phyloP scores from a whole-genome alignment of 2,329 filamentous ascomycete species.

The Cercospora zeae-maydis region DNA sequence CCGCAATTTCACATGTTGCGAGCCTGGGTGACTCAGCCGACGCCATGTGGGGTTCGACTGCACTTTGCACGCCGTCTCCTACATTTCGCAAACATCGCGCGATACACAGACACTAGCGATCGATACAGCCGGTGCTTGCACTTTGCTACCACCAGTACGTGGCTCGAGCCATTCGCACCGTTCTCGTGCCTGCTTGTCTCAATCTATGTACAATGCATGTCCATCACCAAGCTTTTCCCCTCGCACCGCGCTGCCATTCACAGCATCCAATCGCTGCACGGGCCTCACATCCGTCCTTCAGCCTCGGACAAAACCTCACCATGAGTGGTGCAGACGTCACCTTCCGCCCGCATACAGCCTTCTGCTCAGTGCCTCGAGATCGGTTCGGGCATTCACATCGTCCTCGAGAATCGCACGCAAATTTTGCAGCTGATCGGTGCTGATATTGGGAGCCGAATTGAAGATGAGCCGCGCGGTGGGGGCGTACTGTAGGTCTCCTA shows the following conservation, averaged over 20 bases:
- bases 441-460: constrained; percentile 29
- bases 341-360: constrained; percentile 20
- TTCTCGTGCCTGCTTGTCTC: background rate
- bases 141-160: background rate
- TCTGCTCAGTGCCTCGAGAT: constrained; percentile 42
- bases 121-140: background rate
- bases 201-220: background rate
- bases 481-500: constrained; percentile 43
- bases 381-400: constrained; percentile 62
- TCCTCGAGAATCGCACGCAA: constrained; percentile 65
- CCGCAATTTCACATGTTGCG: background rate
- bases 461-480: constrained; percentile 44
- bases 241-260: background rate
- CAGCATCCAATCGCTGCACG: background rate
- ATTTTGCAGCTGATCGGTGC: constrained; percentile 64
- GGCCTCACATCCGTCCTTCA: background rate
- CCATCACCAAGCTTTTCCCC: background rate
- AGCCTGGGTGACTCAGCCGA: background rate
- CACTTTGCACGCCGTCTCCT: too few relatives aligned
- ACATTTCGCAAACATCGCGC: background rate
- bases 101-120: background rate
- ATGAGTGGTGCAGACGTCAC: background rate
- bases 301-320: background rate
- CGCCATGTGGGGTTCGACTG: background rate
- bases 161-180: background rate